Base-by-base conservation (phyloP, 106 monocot genomes). In the Allium sativum region DNA sequence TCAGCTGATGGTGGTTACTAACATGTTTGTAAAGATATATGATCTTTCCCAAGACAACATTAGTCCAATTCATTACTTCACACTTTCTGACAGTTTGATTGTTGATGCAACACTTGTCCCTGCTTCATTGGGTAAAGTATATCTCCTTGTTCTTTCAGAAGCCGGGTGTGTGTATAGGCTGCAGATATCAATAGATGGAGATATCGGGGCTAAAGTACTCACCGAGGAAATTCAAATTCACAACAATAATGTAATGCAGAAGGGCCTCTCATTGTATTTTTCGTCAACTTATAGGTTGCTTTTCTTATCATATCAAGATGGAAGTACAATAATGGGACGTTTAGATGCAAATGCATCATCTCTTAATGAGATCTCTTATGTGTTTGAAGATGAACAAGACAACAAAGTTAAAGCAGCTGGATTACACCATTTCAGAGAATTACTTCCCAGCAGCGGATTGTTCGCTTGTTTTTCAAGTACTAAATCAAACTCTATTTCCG, bases 11-110 rank as follows among this genome's bases (percentile, higher is more conserved):
- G 88, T 92, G 62, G 85, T 88, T 19, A 92, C 92, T 3, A 92
- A 88, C 67, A 81, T 85, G 74, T 98, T 98, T 77, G 88, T 98
- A 40, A 98, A 98, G 79, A 92, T 98, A 75, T 98, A 98, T 66
- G 92, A 98, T 62, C 85, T 98, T 18, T 98, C 98, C 44, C 92
- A 81, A 50, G 98, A 98, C 65, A 98, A 84, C 70, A 92, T 98
- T 51, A 98, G 98, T 72, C 98, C 98, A 44, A 68, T 81, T 54
- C 92, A 92, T 70, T 98, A 98, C 57, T 98, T 92, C 61, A 92
- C 87, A 44, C 31, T 98, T 12, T 53, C 76, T 71, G 74, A 85
- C 77, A 80, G 83, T 79, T 55, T 67, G 47, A 98, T 98, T 74
- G 66, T 85, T 21, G 98, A 98, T 85, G 92, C 92, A 53, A 72